phyloP scores from a whole-genome alignment of 371 early-diverging fungal genomes.

The Polyrhizophydium stewartii region DNA sequence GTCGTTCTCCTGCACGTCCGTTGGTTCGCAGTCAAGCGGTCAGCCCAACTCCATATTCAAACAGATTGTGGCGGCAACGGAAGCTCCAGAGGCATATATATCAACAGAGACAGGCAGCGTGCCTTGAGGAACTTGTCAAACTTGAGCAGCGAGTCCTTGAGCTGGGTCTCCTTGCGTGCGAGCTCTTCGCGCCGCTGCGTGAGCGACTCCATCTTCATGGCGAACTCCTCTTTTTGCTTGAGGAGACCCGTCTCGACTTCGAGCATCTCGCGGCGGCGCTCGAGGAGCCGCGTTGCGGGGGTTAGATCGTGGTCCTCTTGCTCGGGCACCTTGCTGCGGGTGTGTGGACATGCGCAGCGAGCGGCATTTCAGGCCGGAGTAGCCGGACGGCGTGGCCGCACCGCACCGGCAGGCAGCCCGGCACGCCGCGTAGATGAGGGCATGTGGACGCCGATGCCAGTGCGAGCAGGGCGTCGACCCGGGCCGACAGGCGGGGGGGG shows the following conservation, averaged over 20 bases:
- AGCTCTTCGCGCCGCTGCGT: constrained; percentile 47
- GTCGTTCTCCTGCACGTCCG: constrained; percentile 45
- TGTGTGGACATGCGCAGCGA: background rate
- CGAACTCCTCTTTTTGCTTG: constrained; percentile 55
- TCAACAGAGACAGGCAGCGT: background rate
- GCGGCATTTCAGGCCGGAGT: background rate
- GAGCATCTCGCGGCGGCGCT: constrained; percentile 51
- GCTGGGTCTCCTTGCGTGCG: constrained; percentile 38
- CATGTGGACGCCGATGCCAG: too few species aligned
- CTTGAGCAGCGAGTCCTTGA: constrained; percentile 47
- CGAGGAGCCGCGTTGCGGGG: constrained; percentile 50
- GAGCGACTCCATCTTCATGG: constrained; percentile 51
- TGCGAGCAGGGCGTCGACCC: too few species aligned
- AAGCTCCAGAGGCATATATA: background rate
- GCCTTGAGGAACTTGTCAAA: constrained; percentile 58
- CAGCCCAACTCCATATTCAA: background rate
- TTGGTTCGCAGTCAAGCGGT: background rate
- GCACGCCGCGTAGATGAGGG: too few species aligned
- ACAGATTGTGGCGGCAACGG: background rate
- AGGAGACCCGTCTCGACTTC: constrained; percentile 53
- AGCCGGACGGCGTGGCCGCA: background rate
- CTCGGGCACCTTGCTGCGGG: constrained; percentile 38
- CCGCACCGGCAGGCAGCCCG: too few species aligned
- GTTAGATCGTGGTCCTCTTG: constrained; percentile 53
- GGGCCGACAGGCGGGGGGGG: too few species aligned